phyloP scores from a whole-genome alignment of 305 asterid species.

The Fraxinus paxiana region DNA sequence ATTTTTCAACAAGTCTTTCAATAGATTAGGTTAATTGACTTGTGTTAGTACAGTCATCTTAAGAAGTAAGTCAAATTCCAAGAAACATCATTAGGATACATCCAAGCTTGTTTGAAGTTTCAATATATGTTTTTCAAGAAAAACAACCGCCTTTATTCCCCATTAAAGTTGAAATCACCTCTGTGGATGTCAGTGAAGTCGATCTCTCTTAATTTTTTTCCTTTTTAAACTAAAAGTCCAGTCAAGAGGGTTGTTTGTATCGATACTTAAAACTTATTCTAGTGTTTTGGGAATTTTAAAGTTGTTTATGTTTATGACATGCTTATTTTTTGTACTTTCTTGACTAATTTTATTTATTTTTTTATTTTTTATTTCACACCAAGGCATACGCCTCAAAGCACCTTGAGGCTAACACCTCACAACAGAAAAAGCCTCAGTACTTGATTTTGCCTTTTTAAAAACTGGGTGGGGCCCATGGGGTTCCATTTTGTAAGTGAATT shows the following conservation, averaged over 20 bases:
- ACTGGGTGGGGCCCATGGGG: neutral
- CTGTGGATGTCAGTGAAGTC: neutral
- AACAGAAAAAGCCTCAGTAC: neutral
- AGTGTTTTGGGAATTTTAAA: neutral
- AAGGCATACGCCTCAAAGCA: neutral
- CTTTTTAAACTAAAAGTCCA: neutral
- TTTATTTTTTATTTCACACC: neutral
- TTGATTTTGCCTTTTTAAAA: neutral
- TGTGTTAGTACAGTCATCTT: neutral
- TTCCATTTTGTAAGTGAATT: neutral
- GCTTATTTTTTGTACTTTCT: neutral
- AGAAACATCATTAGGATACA: neutral
- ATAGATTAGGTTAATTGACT: neutral
- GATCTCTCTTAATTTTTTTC: neutral
- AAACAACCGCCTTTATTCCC: neutral
- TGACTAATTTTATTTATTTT: neutral
- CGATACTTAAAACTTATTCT: neutral
- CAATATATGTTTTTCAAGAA: neutral
- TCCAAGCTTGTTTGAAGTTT: neutral
- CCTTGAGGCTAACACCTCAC: neutral
- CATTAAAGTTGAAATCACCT: neutral
- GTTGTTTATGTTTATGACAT: neutral
- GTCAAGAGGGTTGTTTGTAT: neutral
- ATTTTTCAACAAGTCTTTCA: neutral
- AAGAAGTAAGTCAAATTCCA: neutral